Base-by-base conservation (phyloP, 2,329 filamentous ascomycete species). In the Hymenotorrendiella dingleyae region DNA sequence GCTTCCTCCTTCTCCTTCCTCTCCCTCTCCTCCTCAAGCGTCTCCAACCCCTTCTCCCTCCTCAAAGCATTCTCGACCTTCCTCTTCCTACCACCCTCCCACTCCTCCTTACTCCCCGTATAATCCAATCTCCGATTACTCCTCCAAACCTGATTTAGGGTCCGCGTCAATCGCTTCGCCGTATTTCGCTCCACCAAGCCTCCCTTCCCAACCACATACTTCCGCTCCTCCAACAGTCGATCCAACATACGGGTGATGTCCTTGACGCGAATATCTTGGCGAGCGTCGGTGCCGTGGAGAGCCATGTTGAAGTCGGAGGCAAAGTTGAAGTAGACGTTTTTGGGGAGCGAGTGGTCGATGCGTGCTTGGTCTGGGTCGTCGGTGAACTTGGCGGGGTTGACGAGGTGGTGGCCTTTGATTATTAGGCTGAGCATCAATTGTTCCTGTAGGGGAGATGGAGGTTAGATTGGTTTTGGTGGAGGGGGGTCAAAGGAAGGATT, bases 211-310 rank as follows among this genome's bases (percentile, higher is more conserved):
- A 62, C 44, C n/a, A 55, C 50, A 12, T 30, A 45, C 36, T 54
- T 56, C 21, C 48, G 46, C 10, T 55, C 43, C 6, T 14, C 23
- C 12, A 60, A 22, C 8, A 63, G 38, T 10, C 42, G 8, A 8
- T 54, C 47, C n/a, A 64, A 54, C 47, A 60, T 54, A 2, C 45
- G 48, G 4, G 48, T 42, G 21, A 66, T 48, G 19, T 62, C 56
- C 3, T 47, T 43, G 8, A 54, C 45, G 10, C 41, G 27, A 29
- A 59, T 54, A 12, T 56, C 54, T 11, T 53, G 24, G 2, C 42
- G 26, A 36, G 50, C 54, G 33, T 50, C 35, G 10, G 22, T 30
- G 8, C 50, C 43, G 38, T 62, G 52, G 14, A 63, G 45, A 6
- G 55, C 51, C 24, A 53, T 29, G 38, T 64, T 65, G 29, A 65